These are phyloP conservation scores for Saxophila tyrrhenica DNA, from an alignment of 495 filamentous ascomycete genomes.

Conservation along the genomic window DNA sequence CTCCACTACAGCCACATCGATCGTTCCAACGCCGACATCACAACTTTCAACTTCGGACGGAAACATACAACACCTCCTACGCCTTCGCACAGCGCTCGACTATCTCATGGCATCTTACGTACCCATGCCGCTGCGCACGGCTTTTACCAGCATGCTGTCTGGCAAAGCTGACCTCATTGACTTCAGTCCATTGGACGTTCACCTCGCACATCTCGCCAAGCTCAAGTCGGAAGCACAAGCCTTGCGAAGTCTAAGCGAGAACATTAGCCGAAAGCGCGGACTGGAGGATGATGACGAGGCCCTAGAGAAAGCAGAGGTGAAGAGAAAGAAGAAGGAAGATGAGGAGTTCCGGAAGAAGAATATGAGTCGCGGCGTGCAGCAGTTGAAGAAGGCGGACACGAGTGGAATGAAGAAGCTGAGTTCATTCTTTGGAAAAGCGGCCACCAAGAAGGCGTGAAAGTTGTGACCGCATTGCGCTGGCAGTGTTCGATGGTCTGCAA, in stretches of 20 bases:
- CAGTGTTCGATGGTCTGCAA: constrained; percentile 56
- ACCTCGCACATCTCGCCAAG: constrained; percentile 50
- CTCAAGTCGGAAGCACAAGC: constrained; percentile 58
- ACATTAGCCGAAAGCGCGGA: constrained; percentile 64
- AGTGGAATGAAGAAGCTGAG: constrained; percentile 78
- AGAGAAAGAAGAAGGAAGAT: constrained; percentile 57
- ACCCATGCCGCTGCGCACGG: constrained; percentile 37
- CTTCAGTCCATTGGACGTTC: constrained; percentile 56
- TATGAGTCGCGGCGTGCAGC: constrained; percentile 60
- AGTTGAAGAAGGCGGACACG: constrained; percentile 80
- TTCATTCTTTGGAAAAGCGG: neutral
- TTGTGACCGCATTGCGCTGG: constrained; percentile 37
- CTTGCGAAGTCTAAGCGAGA: constrained; percentile 47
- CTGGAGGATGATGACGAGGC: constrained; percentile 57
- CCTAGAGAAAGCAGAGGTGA: constrained; percentile 39
- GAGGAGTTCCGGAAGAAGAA: constrained; percentile 65
- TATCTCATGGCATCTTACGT: constrained; percentile 70
- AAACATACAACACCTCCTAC: constrained; percentile 48
- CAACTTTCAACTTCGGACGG: constrained; percentile 13
- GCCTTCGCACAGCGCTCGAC: constrained; percentile 60
- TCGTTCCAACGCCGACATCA: constrained; percentile 23
- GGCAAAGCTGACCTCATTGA: constrained; percentile 36
- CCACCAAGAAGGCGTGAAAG: neutral
- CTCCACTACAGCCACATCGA: constrained; percentile 27
- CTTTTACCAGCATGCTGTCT: constrained; percentile 39